Evolutionary conservation across 2,329 filamentous ascomycete genomes (phyloP).

Genomic region (Colletotrichum costaricense): DNA sequence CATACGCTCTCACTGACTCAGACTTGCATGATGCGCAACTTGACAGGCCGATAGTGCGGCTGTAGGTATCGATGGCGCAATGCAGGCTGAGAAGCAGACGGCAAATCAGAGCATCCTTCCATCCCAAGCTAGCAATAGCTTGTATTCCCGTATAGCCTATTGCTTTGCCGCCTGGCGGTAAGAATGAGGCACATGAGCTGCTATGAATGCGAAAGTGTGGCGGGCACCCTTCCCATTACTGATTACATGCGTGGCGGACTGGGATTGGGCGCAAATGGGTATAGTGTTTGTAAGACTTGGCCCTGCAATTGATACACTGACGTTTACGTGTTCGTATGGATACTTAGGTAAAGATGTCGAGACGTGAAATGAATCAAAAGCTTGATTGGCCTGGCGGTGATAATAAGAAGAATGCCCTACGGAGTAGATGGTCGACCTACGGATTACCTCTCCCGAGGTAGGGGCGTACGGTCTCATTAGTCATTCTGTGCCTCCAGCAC

Average conservation of each 20-base stretch:
- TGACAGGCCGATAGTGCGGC: conserved; percentile 5
- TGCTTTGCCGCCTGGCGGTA: not conserved
- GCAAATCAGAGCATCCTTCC: not conserved
- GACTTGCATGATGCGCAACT: not conserved
- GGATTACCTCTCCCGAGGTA: not conserved
- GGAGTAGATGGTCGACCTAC: too few relatives aligned
- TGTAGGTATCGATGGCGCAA: not conserved
- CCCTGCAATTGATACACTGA: not conserved
- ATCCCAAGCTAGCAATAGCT: conserved; percentile 3
- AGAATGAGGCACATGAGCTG: not conserved
- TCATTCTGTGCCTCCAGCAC: not conserved
- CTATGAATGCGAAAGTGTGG: not conserved
- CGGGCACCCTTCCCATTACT: not conserved
- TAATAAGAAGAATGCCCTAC: not conserved
- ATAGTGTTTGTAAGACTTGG: not conserved
- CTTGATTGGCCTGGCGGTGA: not conserved
- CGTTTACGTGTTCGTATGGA: not conserved
- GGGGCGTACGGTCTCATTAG: not conserved
- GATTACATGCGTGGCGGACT: conserved; percentile 2
- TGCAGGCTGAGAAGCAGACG: not conserved
- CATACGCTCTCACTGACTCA: not conserved
- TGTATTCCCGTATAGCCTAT: conserved; percentile 7
- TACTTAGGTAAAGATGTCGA: not conserved
- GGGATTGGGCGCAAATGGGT: conserved; percentile 1
- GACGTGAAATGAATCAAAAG: not conserved